Evolutionary conservation across 2,329 filamentous ascomycete genomes (phyloP).

Genomic region (Monilinia vaccinii-corymbosi): DNA sequence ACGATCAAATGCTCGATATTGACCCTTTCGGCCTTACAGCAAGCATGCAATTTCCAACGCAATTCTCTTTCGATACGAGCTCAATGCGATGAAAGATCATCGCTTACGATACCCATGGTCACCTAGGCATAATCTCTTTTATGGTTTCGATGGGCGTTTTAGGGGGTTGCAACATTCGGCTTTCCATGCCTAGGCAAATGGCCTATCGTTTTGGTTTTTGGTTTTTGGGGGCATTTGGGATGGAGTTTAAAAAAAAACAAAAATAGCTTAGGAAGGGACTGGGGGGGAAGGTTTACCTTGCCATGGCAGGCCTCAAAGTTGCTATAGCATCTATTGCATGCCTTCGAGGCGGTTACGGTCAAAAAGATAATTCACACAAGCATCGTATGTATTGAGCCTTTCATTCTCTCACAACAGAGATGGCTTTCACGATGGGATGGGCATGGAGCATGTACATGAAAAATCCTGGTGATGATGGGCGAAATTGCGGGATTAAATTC

Average conservation of each 20-base stretch:
- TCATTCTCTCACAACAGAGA: constrained; percentile 2
- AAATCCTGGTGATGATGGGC: background rate
- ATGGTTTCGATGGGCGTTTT: constrained; percentile 1
- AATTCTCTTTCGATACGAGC: constrained; percentile 59
- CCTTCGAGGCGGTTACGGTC: background rate
- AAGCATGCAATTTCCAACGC: constrained; percentile 89
- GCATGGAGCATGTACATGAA: background rate
- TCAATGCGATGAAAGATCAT: constrained; percentile 28
- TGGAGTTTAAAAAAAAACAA: constrained; percentile 3
- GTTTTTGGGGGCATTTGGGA: background rate
- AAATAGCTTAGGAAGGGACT: background rate
- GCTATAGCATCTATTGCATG: background rate
- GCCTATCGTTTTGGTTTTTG: background rate
- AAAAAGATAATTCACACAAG: background rate
- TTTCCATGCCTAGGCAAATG: constrained; percentile 3
- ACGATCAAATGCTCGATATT: constrained; percentile 82
- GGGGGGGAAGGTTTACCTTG: background rate
- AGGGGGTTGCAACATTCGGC: background rate
- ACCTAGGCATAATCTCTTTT: constrained; percentile 5
- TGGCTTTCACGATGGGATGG: background rate
- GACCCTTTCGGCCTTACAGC: constrained; percentile 90
- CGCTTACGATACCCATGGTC: constrained; percentile 25
- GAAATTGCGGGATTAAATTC: background rate
- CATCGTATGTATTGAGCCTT: constrained; percentile 2
- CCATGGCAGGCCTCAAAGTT: background rate